Percentiles rank a stretch among this genome's conserved stretches.
These are phyloP conservation scores for Aspergillus sp. DNA, from an alignment of 2,329 filamentous ascomycete genomes.

Conservation along the genomic window DNA sequence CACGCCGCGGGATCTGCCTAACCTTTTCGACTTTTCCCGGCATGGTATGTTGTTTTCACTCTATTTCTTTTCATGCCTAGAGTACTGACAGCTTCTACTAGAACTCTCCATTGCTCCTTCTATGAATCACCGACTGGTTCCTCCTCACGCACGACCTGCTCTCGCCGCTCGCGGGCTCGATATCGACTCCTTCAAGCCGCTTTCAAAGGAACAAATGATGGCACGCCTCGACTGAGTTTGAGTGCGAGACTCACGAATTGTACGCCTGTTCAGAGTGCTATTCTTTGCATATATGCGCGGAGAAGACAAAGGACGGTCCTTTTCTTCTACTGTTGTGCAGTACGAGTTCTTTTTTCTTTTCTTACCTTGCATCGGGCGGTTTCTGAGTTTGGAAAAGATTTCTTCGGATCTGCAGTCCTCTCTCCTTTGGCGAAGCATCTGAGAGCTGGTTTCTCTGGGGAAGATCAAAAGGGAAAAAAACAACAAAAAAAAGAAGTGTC, in stretches of 20 bases:
- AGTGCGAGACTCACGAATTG: constrained; percentile 28
- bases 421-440: constrained; percentile 16
- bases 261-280: constrained; percentile 32
- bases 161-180: constrained; percentile 75
- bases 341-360: constrained; percentile 21
- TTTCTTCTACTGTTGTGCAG: constrained; percentile 19
- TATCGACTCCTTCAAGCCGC: constrained; percentile 85
- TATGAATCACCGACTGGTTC: constrained; percentile 82
- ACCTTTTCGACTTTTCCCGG: constrained; percentile 84
- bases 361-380: constrained; percentile 27
- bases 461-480: constrained; percentile 8
- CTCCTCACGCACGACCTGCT: constrained; percentile 67
- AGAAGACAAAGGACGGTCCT: constrained; percentile 3
- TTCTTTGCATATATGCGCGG: constrained; percentile 25
- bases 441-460: constrained; percentile 18
- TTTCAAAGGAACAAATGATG: constrained; percentile 95
- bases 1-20: constrained; percentile 71
- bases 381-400: constrained; percentile 24
- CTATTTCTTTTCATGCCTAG: not conserved
- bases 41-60: constrained; percentile 63
- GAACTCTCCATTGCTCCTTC: constrained; percentile 93
- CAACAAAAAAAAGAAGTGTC: constrained; percentile 11
- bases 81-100: constrained; percentile 33
- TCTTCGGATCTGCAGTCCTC: constrained; percentile 23
- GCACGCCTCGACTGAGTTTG: constrained; percentile 82